Percentiles rank a stretch among this genome's conserved stretches.
Conservation (phyloP, 2,329 filamentous ascomycete genomes). For the Pseudonectria buxi region DNA sequence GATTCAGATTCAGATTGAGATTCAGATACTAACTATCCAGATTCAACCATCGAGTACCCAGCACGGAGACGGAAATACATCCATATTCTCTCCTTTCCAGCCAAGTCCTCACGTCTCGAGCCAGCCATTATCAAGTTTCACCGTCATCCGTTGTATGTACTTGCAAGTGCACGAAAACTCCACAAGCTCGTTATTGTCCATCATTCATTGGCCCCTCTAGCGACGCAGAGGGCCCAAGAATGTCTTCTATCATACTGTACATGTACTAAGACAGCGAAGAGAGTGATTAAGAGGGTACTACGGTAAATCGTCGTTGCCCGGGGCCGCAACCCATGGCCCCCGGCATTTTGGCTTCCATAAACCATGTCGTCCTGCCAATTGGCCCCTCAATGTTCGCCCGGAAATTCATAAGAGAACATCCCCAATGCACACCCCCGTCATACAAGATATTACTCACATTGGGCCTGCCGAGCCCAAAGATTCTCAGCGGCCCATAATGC, state of each 20-base stretch:
- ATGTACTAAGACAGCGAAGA: slow-evolving; percentile 17
- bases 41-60: no score
- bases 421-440: slow-evolving; percentile 22
- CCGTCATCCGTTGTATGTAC: neutral
- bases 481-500: no score
- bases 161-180: neutral
- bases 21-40: no score
- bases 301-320: slow-evolving; percentile 22
- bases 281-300: slow-evolving; percentile 26
- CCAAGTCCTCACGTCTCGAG: no score
- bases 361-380: slow-evolving; percentile 22
- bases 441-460: slow-evolving; percentile 19
- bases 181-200: slow-evolving; percentile 8
- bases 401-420: slow-evolving; percentile 23
- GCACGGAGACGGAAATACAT: no score
- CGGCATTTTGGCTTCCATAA: slow-evolving; percentile 22
- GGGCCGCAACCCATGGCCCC: slow-evolving; percentile 13
- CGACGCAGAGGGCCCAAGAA: slow-evolving; percentile 6
- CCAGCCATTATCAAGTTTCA: no score
- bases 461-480: no score
- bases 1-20: no score
- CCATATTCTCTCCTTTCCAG: no score
- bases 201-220: slow-evolving; percentile 11
- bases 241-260: slow-evolving; percentile 20
- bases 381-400: slow-evolving; percentile 21